phyloP scores from a whole-genome alignment of 768 basidiomycete species.

The Agaricus subrufescens region DNA sequence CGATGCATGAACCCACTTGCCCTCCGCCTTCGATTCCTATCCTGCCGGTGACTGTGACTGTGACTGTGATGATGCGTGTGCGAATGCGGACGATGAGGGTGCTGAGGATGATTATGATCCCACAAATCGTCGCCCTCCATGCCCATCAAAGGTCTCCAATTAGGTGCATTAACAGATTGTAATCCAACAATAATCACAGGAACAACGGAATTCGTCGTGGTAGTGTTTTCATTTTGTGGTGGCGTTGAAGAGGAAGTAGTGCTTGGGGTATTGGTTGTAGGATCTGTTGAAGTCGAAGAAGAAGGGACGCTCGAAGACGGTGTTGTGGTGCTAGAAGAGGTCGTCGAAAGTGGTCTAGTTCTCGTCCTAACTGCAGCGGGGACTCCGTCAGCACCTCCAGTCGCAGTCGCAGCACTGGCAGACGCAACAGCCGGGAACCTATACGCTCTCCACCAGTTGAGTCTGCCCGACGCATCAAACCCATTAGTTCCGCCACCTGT shows the following conservation, averaged over 20 bases:
- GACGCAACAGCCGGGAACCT: constrained; percentile 67
- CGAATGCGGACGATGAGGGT: background rate
- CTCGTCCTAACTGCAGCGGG: background rate
- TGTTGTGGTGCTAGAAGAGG: background rate
- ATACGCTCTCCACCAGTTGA: constrained; percentile 84
- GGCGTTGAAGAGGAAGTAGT: too few relatives aligned
- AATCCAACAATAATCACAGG: constrained; percentile 83
- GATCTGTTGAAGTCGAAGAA: background rate
- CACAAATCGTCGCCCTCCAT: constrained; percentile 16
- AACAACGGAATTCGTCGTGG: constrained; percentile 45
- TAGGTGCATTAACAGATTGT: constrained; percentile 59
- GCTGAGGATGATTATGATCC: constrained; percentile 2
- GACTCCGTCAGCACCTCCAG: constrained; percentile 7
- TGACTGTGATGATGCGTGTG: background rate
- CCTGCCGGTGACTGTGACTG: background rate
- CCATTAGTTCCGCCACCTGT: background rate
- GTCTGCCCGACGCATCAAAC: constrained; percentile 34
- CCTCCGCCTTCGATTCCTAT: background rate
- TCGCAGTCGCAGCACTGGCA: constrained; percentile 13
- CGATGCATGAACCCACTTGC: constrained; percentile 1
- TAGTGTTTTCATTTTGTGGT: constrained; percentile 23
- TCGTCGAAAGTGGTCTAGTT: background rate
- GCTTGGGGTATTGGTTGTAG: constrained; percentile 7
- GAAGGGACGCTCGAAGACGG: background rate
- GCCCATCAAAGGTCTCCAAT: constrained; percentile 20